Conservation (phyloP, 2,329 filamentous ascomycete species). For the Fusarium sp. region DNA sequence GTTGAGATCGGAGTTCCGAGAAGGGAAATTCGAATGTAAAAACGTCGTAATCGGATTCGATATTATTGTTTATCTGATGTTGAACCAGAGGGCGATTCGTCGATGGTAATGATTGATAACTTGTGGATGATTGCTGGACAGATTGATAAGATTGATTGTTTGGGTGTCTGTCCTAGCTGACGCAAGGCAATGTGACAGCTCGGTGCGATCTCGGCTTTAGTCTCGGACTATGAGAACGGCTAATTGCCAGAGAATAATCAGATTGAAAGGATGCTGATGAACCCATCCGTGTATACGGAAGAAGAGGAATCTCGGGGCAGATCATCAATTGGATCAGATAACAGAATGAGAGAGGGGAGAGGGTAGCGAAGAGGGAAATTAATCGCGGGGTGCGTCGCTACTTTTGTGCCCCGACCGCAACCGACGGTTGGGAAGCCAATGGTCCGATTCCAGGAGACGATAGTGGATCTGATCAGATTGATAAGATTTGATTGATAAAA, state of each 20-base stretch:
- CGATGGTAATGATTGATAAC: constrained; percentile 12
- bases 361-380: constrained; percentile 40
- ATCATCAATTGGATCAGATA: constrained; percentile 16
- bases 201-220: constrained; percentile 40
- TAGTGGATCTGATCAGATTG: constrained; percentile 61
- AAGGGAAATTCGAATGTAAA: constrained; percentile 33
- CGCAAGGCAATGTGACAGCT: constrained; percentile 28
- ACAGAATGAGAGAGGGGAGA: constrained; percentile 18
- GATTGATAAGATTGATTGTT: constrained; percentile 44
- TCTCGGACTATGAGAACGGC: constrained; percentile 29
- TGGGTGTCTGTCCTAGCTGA: constrained; percentile 18
- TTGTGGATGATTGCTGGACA: constrained; percentile 19
- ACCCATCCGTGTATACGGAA: constrained; percentile 30
- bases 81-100: constrained; percentile 11
- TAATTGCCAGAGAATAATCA: constrained; percentile 26
- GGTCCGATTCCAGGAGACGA: constrained; percentile 55
- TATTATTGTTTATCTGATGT: constrained; percentile 4
- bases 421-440: constrained; percentile 47
- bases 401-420: constrained; percentile 51
- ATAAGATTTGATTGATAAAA: constrained; percentile 66
- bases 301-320: constrained; percentile 5
- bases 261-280: constrained; percentile 21
- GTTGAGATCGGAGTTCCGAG: constrained; percentile 51
- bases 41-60: constrained; percentile 1
- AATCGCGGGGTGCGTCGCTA: constrained; percentile 49